These are phyloP conservation scores for Teratosphaeria gauchensis DNA, from an alignment of 2,329 filamentous ascomycete genomes.

Conservation along the genomic window DNA sequence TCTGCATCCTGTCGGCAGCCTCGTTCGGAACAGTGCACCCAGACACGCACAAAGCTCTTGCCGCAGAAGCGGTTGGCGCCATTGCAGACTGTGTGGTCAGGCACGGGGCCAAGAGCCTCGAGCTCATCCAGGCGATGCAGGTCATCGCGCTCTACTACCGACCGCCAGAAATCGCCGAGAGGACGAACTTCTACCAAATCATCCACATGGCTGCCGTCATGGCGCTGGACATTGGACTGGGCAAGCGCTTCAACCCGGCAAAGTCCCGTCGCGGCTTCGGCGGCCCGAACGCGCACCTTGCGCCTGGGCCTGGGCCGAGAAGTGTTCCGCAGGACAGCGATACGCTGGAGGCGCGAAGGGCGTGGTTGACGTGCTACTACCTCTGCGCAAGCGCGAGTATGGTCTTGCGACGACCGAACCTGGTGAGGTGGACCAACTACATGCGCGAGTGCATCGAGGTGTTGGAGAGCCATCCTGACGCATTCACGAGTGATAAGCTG, in stretches of 20 bases:
- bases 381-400: constrained; percentile 49
- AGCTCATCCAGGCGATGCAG: constrained; percentile 70
- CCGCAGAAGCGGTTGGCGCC: constrained; percentile 59
- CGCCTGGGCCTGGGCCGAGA: constrained; percentile 16
- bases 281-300: constrained; percentile 25
- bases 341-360: constrained; percentile 47
- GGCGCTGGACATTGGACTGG: constrained; percentile 74
- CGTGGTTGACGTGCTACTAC: constrained; percentile 54
- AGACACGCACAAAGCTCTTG: constrained; percentile 52
- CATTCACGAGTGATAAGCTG: constrained; percentile 46
- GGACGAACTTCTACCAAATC: constrained; percentile 83
- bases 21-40: constrained; percentile 42
- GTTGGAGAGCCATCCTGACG: constrained; percentile 46
- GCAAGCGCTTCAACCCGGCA: constrained; percentile 41
- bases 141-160: constrained; percentile 76
- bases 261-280: constrained; percentile 26
- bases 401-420: constrained; percentile 48
- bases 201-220: constrained; percentile 73
- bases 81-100: constrained; percentile 67
- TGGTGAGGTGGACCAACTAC: constrained; percentile 53
- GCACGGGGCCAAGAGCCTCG: constrained; percentile 69
- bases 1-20: constrained; percentile 47
- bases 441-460: constrained; percentile 54
- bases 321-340: constrained; percentile 34
- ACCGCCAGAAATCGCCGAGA: constrained; percentile 72